These are phyloP conservation scores for Botrytis medusae DNA, from an alignment of 2,329 filamentous ascomycete species.

Conservation along the genomic window DNA sequence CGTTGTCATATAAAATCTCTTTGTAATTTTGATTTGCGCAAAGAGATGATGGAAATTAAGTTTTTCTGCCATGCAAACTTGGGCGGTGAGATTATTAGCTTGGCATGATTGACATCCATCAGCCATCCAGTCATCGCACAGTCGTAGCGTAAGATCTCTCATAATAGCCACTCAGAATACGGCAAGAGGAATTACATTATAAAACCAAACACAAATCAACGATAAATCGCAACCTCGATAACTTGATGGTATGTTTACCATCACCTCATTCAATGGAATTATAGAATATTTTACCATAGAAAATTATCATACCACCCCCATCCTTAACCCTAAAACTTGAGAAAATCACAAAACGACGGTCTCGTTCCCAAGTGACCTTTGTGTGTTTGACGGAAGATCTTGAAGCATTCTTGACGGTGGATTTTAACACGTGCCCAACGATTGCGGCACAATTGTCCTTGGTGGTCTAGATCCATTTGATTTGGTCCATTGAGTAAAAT, in stretches of 20 bases:
- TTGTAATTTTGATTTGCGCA: neutral
- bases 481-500: neutral
- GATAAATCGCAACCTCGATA: neutral
- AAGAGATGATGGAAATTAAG: neutral
- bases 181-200: neutral
- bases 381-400: neutral
- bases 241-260: neutral
- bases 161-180: neutral
- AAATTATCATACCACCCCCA: neutral
- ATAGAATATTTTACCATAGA: neutral
- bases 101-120: neutral
- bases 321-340: neutral
- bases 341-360: neutral
- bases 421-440: slow-evolving; percentile 10
- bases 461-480: neutral
- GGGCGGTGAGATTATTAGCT: neutral
- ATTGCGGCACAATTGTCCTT: neutral
- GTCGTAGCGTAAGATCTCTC: neutral
- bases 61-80: neutral
- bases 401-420: slow-evolving; percentile 2
- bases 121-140: neutral
- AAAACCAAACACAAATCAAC: neutral
- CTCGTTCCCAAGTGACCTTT: neutral
- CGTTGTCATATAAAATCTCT: neutral
- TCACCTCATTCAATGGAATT: neutral